Conservation (phyloP, 306 rosid species). For the Ormosia semicastrata region DNA sequence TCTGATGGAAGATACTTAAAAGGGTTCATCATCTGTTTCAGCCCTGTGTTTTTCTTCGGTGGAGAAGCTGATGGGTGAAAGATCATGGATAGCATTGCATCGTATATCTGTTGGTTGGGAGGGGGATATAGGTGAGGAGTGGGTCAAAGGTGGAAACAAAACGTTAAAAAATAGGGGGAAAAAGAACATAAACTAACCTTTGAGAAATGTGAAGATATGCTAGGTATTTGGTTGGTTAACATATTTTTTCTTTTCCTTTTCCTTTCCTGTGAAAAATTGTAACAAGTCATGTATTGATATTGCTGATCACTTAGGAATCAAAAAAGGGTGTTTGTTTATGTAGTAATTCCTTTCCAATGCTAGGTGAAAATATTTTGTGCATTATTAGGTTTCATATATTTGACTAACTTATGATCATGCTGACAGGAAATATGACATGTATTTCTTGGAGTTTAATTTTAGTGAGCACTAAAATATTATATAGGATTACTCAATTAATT, state of each 20-base stretch:
- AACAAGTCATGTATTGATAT: constrained; percentile 15
- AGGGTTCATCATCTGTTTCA: constrained; percentile 4
- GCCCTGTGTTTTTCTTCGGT: not conserved
- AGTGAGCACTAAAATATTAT: not conserved
- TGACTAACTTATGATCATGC: too few species aligned
- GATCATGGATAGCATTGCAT: not conserved
- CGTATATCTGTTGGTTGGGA: constrained; percentile 16
- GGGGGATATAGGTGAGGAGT: not conserved
- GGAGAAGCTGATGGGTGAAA: constrained; percentile 18
- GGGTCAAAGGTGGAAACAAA: constrained; percentile 21
- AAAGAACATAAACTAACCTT: constrained; percentile 4
- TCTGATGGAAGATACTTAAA: not conserved
- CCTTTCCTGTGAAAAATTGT: constrained; percentile 10
- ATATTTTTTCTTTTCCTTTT: not conserved
- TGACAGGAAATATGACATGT: not conserved
- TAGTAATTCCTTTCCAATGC: not conserved
- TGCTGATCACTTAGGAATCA: constrained; percentile 24
- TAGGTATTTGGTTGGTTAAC: constrained; percentile 34
- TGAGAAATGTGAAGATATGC: constrained; percentile 12
- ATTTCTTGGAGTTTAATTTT: not conserved
- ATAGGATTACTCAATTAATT: not conserved
- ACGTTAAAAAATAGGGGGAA: not conserved
- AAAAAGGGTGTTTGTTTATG: not conserved
- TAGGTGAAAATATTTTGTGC: not conserved
- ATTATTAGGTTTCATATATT: not conserved